These are phyloP conservation scores for Phalaenopsis hybrid DNA, from an alignment of 116 monocot species.

Conservation along the genomic window DNA sequence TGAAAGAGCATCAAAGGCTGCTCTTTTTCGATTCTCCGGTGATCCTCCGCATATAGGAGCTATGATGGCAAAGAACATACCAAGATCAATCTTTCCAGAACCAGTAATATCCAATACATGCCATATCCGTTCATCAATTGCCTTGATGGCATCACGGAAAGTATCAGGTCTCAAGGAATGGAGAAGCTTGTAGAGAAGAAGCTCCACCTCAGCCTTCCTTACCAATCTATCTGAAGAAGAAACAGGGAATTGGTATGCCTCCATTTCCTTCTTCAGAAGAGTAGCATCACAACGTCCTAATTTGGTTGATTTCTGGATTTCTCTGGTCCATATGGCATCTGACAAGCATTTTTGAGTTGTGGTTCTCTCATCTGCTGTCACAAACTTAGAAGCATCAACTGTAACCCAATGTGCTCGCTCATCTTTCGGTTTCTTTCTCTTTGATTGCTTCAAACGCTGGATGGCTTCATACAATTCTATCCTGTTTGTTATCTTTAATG, in stretches of 20 bases:
- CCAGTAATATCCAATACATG: slow-evolving; percentile 13
- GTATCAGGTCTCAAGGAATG: slow-evolving; percentile 15
- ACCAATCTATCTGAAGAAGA: not conserved
- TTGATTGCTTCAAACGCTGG: slow-evolving; percentile 10
- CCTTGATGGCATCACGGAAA: slow-evolving; percentile 21
- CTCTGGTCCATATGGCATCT: slow-evolving; percentile 23
- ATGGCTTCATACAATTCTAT: slow-evolving; percentile 27
- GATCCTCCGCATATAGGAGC: slow-evolving; percentile 26
- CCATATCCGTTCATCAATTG: slow-evolving; percentile 21
- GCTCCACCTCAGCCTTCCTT: slow-evolving; percentile 24
- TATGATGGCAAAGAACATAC: slow-evolving; percentile 31
- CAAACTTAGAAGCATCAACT: slow-evolving; percentile 18
- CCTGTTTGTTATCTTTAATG: slow-evolving; percentile 20
- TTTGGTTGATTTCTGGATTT: slow-evolving; percentile 21
- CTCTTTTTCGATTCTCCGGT: slow-evolving; percentile 21
- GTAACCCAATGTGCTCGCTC: slow-evolving; percentile 4
- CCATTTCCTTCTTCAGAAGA: slow-evolving; percentile 15
- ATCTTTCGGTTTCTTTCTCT: slow-evolving; percentile 1
- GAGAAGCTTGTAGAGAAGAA: slow-evolving; percentile 24
- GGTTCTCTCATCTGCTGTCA: slow-evolving; percentile 3
- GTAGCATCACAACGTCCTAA: slow-evolving; percentile 13
- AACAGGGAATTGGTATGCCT: not conserved
- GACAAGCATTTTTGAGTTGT: not conserved
- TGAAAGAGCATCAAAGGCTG: slow-evolving; percentile 25
- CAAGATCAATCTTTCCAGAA: slow-evolving; percentile 19